Base-by-base conservation (phyloP, 768 basidiomycete species). In the Tricholoma bakamatsutake region DNA sequence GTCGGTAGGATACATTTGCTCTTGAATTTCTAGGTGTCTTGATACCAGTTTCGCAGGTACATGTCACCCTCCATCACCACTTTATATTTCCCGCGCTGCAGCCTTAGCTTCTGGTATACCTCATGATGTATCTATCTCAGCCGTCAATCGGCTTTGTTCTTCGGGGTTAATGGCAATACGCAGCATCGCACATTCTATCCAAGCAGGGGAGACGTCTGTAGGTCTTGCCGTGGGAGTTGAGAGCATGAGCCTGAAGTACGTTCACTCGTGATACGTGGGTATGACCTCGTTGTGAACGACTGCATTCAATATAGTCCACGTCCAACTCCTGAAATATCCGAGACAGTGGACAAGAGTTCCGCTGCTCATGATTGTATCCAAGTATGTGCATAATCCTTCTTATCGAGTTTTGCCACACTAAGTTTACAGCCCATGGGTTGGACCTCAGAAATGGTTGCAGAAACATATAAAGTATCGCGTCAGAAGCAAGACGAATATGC, bases 111-210 rank as follows among this genome's bases (percentile, higher is more conserved):
- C 93, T 27, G 94, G 93, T 11, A 88, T 97, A 60, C 96, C 94
- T 2, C 79, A 87, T 53, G 75, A 85, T 59, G 86, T 93, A 12
- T 88, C 95, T n/a, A 80, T 98, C 59, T 89, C 89, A 18, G 88
- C 90, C 10, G 84, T 98, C 53, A 99, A 99, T 70, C 79, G 96
- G 55, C 80, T 98, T 50, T 99, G 96, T 71, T 90, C 93, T 2
- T 95, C 93, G 0, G 94, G 95, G 21, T 77, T 98, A 49, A 92
- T 95, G 82, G 88, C 96, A n/a, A 86, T 98, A 58, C 84, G 90
- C 56, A 84, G 78, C 66, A 89, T 98, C 50, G 93, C 94, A 15
- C 88, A 96, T 68, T 80, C 88, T 55, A 94, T 98, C 61, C 80
- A 85, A 58, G 71, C 84, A 6, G 88, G 90, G 21, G 92, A 98